Evolutionary conservation across 139 green algal species (phyloP).

Genomic region (Tetradesmus lagerheimii): DNA sequence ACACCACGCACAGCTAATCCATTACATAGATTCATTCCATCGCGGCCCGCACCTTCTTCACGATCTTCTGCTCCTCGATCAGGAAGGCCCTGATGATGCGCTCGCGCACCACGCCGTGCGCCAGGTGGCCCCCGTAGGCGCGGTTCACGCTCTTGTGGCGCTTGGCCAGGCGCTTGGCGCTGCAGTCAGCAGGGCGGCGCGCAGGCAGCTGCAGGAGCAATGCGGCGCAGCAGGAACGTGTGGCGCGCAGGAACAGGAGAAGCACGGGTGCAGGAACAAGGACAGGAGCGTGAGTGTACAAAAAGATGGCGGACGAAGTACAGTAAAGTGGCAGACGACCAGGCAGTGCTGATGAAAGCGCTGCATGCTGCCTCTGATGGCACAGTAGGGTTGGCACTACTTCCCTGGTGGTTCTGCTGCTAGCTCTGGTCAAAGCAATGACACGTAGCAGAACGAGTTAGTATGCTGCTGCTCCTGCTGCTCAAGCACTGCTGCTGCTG

Average conservation of each 20-base stretch:
- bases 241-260: neutral
- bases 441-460: neutral
- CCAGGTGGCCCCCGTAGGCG: slow-evolving; percentile 94
- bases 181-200: slow-evolving; percentile 72
- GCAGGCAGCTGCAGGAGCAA: slow-evolving; percentile 63
- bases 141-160: slow-evolving; percentile 96
- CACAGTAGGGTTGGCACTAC: neutral
- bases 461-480: neutral
- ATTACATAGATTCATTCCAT: too few relatives aligned
- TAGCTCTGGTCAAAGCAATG: neutral
- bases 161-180: slow-evolving; percentile 86
- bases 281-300: too few relatives aligned
- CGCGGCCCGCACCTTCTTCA: slow-evolving; percentile 99
- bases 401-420: neutral
- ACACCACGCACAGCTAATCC: too few relatives aligned
- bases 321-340: too few relatives aligned
- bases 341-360: too few relatives aligned
- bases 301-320: too few relatives aligned
- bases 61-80: slow-evolving; percentile 99
- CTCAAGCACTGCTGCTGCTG: neutral
- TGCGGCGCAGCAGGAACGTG: neutral
- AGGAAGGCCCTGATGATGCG: slow-evolving; percentile 97
- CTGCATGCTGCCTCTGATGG: neutral
- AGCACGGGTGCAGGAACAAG: neutral
- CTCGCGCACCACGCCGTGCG: slow-evolving; percentile 87